Percentiles rank a stretch among this genome's conserved stretches.
phyloP scores from a whole-genome alignment of 2,329 filamentous ascomycete species.

The Colletotrichum lindemuthianum region DNA sequence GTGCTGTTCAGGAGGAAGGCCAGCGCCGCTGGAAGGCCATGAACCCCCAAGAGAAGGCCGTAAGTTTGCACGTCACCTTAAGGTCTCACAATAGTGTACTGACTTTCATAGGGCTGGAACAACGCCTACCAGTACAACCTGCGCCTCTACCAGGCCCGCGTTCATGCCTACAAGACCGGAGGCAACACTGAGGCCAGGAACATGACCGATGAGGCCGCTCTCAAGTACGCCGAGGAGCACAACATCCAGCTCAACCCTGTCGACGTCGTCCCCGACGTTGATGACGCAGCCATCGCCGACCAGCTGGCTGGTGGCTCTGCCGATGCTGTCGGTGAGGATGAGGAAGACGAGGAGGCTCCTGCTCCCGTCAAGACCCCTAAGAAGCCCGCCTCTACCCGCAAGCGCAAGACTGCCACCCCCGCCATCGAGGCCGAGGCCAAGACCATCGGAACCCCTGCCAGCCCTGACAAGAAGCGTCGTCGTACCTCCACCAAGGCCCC shows the following conservation, averaged over 20 bases:
- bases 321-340: constrained; percentile 53
- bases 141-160: constrained; percentile 71
- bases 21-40: constrained; percentile 87
- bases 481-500: constrained; percentile 64
- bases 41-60: constrained; percentile 75
- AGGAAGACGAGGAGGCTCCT: constrained; percentile 54
- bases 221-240: constrained; percentile 68
- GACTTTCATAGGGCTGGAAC: constrained; percentile 63
- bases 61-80: constrained; percentile 41
- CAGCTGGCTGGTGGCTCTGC: constrained; percentile 59
- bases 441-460: constrained; percentile 56
- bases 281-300: constrained; percentile 67
- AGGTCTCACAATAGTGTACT: constrained; percentile 1
- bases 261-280: constrained; percentile 52
- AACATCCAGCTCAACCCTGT: constrained; percentile 63
- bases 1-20: constrained; percentile 88
- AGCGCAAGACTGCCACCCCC: constrained; percentile 64
- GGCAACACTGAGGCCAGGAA: constrained; percentile 67
- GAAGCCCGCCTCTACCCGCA: constrained; percentile 60
- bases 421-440: constrained; percentile 53
- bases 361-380: constrained; percentile 66
- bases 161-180: constrained; percentile 71
- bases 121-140: constrained; percentile 75
- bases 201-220: constrained; percentile 70
- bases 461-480: constrained; percentile 73